Percentiles rank a stretch among this genome's conserved stretches.
Evolutionary conservation across 2,329 filamentous ascomycete genomes (phyloP).

Genomic region (Magnaporthiopsis incrustans): DNA sequence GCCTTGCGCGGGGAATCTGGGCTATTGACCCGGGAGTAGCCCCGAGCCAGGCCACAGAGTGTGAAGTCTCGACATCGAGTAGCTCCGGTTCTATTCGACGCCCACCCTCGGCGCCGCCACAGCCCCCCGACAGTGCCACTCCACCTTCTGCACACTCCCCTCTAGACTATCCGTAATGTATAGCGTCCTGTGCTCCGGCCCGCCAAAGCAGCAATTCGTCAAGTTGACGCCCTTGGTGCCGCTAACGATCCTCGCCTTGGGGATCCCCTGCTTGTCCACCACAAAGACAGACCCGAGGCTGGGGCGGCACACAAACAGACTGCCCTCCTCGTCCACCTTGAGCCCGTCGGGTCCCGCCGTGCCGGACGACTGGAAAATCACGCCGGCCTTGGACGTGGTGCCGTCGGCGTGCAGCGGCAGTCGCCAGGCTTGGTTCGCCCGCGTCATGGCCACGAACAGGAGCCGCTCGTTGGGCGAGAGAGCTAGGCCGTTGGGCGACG

Average conservation of each 20-base stretch:
- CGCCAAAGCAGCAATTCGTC: no score
- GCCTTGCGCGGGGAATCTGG: background rate
- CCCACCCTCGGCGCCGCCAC: background rate
- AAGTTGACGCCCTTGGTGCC: no score
- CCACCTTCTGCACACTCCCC: background rate
- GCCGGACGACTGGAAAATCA: conserved; percentile 60
- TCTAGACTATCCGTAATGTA: no score
- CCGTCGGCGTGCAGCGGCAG: conserved; percentile 24
- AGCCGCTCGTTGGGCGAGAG: background rate
- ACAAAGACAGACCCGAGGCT: no score
- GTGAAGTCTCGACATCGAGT: no score
- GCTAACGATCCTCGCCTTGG: no score
- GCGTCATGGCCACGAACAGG: conserved; percentile 2
- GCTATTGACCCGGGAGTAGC: background rate
- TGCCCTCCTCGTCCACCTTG: conserved; percentile 45
- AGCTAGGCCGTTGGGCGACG: background rate
- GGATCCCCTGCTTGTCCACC: no score
- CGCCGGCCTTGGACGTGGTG: conserved; percentile 55
- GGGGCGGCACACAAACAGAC: conserved; percentile 26
- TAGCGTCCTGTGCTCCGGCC: no score
- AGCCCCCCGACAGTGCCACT: background rate
- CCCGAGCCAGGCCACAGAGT: background rate
- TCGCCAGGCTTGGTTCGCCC: no score
- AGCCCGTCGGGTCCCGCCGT: conserved; percentile 46
- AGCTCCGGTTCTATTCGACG: background rate